Conservation (phyloP, 2,329 filamentous ascomycete species). For the Diaporthe sp. region DNA sequence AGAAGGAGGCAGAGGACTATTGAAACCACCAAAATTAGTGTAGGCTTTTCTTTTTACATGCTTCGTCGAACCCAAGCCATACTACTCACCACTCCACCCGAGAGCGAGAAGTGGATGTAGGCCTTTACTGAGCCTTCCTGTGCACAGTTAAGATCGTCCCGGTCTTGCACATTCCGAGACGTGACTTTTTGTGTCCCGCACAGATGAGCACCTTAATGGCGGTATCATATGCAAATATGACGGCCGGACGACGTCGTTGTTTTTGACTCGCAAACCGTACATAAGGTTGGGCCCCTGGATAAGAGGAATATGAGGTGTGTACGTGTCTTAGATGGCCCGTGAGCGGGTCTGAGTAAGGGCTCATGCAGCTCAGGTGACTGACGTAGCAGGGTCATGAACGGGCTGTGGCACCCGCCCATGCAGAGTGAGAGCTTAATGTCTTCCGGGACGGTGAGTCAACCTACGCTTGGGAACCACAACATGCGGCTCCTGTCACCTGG, state of each 20-base stretch:
- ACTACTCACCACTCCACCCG: background rate
- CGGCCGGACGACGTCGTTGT: background rate
- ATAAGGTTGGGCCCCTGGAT: background rate
- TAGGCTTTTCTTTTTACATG: no score
- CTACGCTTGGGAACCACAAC: background rate
- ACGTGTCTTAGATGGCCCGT: background rate
- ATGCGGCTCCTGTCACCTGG: background rate
- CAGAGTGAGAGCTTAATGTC: background rate
- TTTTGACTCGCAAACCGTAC: conserved; percentile 2
- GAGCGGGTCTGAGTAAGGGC: background rate
- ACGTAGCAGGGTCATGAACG: background rate
- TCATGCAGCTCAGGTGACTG: background rate
- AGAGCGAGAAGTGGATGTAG: no score
- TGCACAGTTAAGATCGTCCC: background rate
- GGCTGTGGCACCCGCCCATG: background rate
- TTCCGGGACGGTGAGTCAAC: background rate
- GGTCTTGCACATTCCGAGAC: background rate
- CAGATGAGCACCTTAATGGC: background rate
- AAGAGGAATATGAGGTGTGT: background rate
- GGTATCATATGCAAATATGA: background rate
- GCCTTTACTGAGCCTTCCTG: no score
- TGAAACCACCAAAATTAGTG: no score
- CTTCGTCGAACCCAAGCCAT: background rate
- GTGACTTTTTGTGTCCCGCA: no score
- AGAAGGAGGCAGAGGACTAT: background rate